phyloP scores from a whole-genome alignment of 495 filamentous ascomycete genomes.

The Penicillium ochrochloron region DNA sequence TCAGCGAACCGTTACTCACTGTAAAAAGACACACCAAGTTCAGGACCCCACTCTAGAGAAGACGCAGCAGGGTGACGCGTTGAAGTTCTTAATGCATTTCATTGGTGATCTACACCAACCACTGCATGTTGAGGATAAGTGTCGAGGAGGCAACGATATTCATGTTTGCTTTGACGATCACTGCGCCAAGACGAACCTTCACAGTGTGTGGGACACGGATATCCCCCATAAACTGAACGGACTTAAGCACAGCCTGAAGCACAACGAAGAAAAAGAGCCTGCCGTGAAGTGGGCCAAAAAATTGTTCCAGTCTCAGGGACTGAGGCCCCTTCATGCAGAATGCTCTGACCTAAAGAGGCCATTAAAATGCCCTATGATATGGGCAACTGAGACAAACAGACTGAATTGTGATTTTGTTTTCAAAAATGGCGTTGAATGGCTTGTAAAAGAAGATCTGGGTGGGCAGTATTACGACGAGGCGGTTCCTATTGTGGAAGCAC shows the following conservation, averaged over 20 bases:
- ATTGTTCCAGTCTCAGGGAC: not conserved
- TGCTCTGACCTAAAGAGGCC: not conserved
- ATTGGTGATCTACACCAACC: slow-evolving; percentile 21
- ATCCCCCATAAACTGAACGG: not conserved
- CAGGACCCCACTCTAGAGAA: slow-evolving; percentile 2
- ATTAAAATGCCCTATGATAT: slow-evolving; percentile 16
- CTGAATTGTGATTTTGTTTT: slow-evolving; percentile 21
- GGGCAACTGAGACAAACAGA: slow-evolving; percentile 15
- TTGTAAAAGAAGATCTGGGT: not conserved
- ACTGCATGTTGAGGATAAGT: slow-evolving; percentile 16
- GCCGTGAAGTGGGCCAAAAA: not conserved
- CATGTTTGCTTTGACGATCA: not conserved
- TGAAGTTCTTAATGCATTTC: slow-evolving; percentile 20
- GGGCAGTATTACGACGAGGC: not conserved
- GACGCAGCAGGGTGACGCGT: slow-evolving; percentile 12
- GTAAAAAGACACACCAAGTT: not conserved
- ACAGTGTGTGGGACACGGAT: not conserved
- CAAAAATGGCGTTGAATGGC: slow-evolving; percentile 18
- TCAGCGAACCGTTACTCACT: not conserved
- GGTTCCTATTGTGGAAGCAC: not conserved
- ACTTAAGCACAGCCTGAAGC: not conserved
- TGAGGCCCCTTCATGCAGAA: not conserved
- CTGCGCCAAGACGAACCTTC: not conserved
- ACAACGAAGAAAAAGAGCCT: not conserved
- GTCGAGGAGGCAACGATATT: slow-evolving; percentile 14